Evolutionary conservation across 1,284 basidiomycete genomes (phyloP), one percentile per base, ranked within the genome.

Genomic region (Trichosporon sp.): DNA sequence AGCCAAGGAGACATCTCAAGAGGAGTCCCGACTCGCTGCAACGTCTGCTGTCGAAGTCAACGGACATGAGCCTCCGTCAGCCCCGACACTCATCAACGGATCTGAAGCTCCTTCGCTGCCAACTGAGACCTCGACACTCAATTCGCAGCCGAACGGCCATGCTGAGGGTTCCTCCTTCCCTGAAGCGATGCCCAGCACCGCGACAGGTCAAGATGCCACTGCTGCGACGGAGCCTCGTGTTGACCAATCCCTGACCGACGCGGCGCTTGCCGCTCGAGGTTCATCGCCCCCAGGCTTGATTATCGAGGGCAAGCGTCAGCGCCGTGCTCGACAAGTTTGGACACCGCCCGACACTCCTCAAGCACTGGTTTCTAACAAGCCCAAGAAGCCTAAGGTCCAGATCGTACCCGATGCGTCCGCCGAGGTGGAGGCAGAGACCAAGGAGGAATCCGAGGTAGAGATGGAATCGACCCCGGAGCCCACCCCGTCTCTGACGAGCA

Each of bases 211-310:
- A 4, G 52, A 32, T 9, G 29, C 25, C 34, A 56, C 3, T 10
- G 33, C 25, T 4, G 37, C 44, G 4, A 6, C 46, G 6, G 32
- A 34, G 2, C 13, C 52, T 29, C 4, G 54, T 1, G 65, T 61
- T 10, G 75, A 79, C 56, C 69, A 73, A 60, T 74, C 75, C 0
- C 66, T 80, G 16, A 67, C 73, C 0, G 75, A 79, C 58, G 71
- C 70, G 1, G 68, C 71, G 2, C 65, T 79, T 19, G 61, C 67
- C 3, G 57, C 60, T 0, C 40, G 58, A 10, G 64, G 62, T 1
- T 37, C 64, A 0, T 72, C 70, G 1, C 61, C 70, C 6, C 64
- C 71, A 0, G 60, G 61, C 3, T 59, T 74, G 14, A 68, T 76
- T 25, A 44, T 73, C n/a, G 74, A 75, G 32, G 72, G 59, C 10